Evolutionary conservation across 139 green algal genomes (phyloP).

Genomic region (Tetratostichococcus sp.): DNA sequence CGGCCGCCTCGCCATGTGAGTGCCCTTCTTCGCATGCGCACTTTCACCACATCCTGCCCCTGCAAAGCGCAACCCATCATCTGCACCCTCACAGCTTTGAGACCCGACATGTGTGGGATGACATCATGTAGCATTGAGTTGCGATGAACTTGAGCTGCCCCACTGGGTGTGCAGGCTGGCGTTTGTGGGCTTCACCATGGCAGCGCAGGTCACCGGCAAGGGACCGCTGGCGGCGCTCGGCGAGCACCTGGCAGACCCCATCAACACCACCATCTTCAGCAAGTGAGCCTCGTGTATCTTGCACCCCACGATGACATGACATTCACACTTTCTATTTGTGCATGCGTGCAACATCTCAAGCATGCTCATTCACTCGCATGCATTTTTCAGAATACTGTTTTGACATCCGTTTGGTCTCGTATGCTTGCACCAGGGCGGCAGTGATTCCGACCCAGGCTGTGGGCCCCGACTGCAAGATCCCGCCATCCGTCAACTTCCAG

Average conservation of each 20-base stretch:
- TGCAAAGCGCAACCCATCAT: no score
- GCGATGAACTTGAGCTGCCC: no score
- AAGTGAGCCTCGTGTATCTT: no score
- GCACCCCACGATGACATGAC: no score
- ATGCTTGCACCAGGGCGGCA: constrained; percentile 37
- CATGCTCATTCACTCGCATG: background rate
- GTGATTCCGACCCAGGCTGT: constrained; percentile 48
- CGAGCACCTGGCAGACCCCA: constrained; percentile 70
- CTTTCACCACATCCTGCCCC: no score
- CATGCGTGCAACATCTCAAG: background rate
- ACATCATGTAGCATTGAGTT: no score
- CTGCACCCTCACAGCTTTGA: no score
- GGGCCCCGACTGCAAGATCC: constrained; percentile 59
- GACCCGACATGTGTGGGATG: no score
- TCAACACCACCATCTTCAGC: constrained; percentile 67
- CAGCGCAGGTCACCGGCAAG: constrained; percentile 64
- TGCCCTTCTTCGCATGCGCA: no score
- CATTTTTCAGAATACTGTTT: background rate
- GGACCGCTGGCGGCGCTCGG: constrained; percentile 60
- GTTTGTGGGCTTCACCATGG: constrained; percentile 55
- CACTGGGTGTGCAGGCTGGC: constrained; percentile 69
- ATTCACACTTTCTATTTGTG: no score
- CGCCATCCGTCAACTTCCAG: constrained; percentile 39
- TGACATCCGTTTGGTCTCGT: background rate
- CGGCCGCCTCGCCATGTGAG: constrained; percentile 69